Base-by-base conservation (phyloP, 306 rosid genomes). In the Sphenostylis stenocarpa region DNA sequence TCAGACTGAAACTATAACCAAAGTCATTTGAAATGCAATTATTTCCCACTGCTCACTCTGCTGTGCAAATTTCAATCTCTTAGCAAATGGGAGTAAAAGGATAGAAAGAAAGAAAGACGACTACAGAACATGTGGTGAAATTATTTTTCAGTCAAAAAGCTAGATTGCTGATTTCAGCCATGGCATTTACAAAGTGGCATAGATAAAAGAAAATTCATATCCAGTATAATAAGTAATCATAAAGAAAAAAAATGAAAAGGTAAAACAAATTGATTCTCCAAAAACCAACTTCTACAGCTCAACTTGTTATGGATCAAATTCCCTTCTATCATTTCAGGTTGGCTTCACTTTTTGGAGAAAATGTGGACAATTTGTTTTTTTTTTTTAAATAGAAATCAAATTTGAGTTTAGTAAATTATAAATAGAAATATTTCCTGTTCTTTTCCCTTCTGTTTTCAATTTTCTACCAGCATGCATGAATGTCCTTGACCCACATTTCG, bases 401-500 rank as follows among this genome's bases (percentile, higher is more conserved):
- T 58, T 28, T 58, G 11, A 28, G 39, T 58, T 58, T 13, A 12
- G 14, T 56, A 56, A 6, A 23, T 55, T 13, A 56, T 56, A 58
- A 28, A 60, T 16, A 53, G 29, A 56, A 24, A 56, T 3, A 4
- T 61, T 41, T 31, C 38, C 64, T 47, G 49, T 71, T 77, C 4
- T 44, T 61, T 58, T 71, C 33, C 33, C 73, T 31, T 61, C 2
- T 31, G 1, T 4, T 38, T 72, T 15, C 26, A 45, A 7, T 60
- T 38, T 62, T 62, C 71, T 70, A 45, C 3, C 24, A 26, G 19
- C 17, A 0, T 60, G 75, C 84, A 86, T 77, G 72, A 58, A 84
- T 74, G 81, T 57, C 14, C 7, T 45, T 78, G 84, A 66, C 84
- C 80, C 83, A 70, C 80, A 33, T 57, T 72, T 17, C 13, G 14